Conservation (phyloP, 1,284 basidiomycete genomes). For the Neolentinus lepideus region DNA sequence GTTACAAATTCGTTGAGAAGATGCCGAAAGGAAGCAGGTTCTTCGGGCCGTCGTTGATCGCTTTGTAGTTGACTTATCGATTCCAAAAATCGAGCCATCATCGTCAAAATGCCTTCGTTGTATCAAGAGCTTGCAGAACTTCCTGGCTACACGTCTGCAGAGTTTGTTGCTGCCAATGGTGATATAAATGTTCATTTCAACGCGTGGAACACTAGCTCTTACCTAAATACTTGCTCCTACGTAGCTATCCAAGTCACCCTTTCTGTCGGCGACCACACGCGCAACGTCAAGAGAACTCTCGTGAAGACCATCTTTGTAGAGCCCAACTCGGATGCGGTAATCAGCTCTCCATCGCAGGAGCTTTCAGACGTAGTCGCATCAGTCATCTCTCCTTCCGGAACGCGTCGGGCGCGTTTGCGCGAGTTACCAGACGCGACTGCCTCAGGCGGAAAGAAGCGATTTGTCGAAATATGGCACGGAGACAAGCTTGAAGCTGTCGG, state of each 20-base stretch:
- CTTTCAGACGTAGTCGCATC: constrained; percentile 34
- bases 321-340: constrained; percentile 13
- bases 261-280: constrained; percentile 37
- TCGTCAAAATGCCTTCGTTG: constrained; percentile 2
- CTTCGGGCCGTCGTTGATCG: too few species aligned
- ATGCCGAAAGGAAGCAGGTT: too few species aligned
- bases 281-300: constrained; percentile 38
- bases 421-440: constrained; percentile 24
- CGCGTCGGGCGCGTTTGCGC: constrained; percentile 37
- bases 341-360: constrained; percentile 28
- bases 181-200: background rate
- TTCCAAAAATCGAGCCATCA: too few species aligned
- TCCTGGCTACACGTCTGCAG: constrained; percentile 18
- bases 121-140: constrained; percentile 18
- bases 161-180: constrained; percentile 13
- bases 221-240: background rate
- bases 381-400: constrained; percentile 36
- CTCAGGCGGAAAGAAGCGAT: constrained; percentile 33
- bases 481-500: constrained; percentile 32
- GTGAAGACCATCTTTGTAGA: constrained; percentile 32
- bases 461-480: constrained; percentile 55
- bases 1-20: too few species aligned
- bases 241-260: constrained; percentile 37
- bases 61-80: too few species aligned
- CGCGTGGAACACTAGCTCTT: background rate